Conservation (phyloP, 345 rosid species). For the Camelina sativa region DNA sequence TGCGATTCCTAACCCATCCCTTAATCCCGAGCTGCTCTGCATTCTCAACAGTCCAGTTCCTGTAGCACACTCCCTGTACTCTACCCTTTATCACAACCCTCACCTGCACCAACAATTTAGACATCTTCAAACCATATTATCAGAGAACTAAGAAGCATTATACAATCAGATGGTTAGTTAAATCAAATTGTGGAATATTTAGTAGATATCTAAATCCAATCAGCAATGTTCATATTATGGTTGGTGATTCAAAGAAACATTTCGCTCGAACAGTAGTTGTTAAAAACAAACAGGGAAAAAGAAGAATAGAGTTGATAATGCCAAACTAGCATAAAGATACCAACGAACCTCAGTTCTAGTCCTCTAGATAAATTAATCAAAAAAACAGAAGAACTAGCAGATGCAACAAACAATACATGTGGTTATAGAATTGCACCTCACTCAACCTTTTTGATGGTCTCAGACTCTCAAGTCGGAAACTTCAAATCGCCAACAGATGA, state of each 20-base stretch:
- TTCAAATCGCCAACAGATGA: background rate
- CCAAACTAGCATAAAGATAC: background rate
- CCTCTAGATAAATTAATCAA: background rate
- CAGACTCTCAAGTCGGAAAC: background rate
- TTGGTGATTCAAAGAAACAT: background rate
- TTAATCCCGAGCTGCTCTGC: conserved; percentile 75
- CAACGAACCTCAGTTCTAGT: background rate
- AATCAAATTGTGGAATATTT: background rate
- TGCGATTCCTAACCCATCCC: conserved; percentile 91
- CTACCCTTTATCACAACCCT: conserved; percentile 76
- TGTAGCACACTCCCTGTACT: conserved; percentile 92
- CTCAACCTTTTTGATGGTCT: background rate
- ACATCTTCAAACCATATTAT: conserved; percentile 4
- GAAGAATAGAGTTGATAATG: background rate
- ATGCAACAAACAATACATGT: too few species aligned
- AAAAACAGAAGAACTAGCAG: background rate
- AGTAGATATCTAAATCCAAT: too few species aligned
- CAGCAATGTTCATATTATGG: too few species aligned
- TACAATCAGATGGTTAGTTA: background rate
- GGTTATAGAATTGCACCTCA: background rate
- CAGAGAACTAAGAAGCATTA: background rate
- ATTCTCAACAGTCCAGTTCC: conserved; percentile 84
- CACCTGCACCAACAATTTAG: conserved; percentile 48
- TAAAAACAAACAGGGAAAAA: background rate
- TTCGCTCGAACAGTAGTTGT: background rate